phyloP scores from a whole-genome alignment of 1,284 basidiomycete genomes.

The Leccinum fallax region DNA sequence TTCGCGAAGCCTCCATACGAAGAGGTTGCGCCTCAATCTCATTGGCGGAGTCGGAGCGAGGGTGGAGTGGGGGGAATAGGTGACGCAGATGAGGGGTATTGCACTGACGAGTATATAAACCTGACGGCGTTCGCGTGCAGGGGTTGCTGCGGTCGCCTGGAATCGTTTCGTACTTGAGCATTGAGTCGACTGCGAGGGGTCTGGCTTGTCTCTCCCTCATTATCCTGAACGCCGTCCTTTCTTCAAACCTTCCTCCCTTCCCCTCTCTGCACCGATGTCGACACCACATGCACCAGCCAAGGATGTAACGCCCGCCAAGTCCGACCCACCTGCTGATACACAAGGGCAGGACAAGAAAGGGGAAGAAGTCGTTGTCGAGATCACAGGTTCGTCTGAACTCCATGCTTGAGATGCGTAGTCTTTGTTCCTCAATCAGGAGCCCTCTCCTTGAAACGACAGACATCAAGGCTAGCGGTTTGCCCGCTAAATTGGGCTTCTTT shows the following conservation, averaged over 20 bases:
- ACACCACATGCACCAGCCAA: constrained; percentile 10
- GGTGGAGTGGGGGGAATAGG: constrained; percentile 15
- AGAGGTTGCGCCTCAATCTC: constrained; percentile 18
- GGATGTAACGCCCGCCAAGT: neutral
- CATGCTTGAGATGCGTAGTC: neutral
- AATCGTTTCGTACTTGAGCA: neutral
- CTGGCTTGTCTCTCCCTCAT: neutral
- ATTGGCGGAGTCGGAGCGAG: constrained; percentile 27
- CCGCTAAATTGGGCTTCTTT: constrained; percentile 34
- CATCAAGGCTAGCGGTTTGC: constrained; percentile 37
- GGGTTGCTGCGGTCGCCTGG: constrained; percentile 7
- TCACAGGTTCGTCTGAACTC: constrained; percentile 21
- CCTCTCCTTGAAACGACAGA: constrained; percentile 9
- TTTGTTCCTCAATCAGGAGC: neutral
- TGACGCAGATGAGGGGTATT: neutral
- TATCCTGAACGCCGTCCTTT: neutral
- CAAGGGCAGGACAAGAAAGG: constrained; percentile 6
- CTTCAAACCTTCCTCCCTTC: neutral
- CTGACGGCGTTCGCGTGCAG: constrained; percentile 6
- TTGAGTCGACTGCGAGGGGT: neutral
- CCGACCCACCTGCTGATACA: neutral
- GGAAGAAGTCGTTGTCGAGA: constrained; percentile 30
- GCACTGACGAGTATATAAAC: constrained; percentile 16
- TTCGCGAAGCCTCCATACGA: constrained; percentile 13
- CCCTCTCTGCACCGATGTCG: constrained; percentile 15